Conservation (phyloP, 495 filamentous ascomycete genomes). For the Aspergillus incahuasiensis region DNA sequence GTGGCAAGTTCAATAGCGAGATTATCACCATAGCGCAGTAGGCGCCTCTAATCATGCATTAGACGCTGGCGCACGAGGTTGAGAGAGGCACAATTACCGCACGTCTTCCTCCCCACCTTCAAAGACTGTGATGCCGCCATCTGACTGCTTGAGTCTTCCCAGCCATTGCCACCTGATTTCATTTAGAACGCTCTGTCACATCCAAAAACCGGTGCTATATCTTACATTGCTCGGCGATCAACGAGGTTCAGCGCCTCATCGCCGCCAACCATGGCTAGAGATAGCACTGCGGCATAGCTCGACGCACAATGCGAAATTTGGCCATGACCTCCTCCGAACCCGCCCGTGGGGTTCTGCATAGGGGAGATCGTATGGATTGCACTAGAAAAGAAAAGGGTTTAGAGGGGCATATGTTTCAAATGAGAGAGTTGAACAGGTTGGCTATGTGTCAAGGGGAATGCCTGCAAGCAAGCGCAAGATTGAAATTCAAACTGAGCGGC, state of each 20-base stretch:
- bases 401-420: background rate
- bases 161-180: constrained; percentile 72
- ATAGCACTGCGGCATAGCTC: constrained; percentile 78
- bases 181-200: constrained; percentile 17
- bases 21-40: constrained; percentile 85
- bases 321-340: constrained; percentile 91
- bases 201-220: constrained; percentile 14
- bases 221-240: constrained; percentile 71
- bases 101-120: constrained; percentile 87
- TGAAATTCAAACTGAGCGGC: background rate
- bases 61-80: constrained; percentile 12
- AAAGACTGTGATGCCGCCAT: constrained; percentile 79
- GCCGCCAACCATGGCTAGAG: constrained; percentile 71
- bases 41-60: constrained; percentile 57
- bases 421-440: background rate
- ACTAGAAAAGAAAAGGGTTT: constrained; percentile 28
- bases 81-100: constrained; percentile 48
- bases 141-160: constrained; percentile 70
- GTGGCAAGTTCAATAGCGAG: constrained; percentile 74
- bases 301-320: constrained; percentile 82
- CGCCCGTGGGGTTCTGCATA: constrained; percentile 78
- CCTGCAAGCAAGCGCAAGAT: constrained; percentile 6
- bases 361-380: constrained; percentile 66
- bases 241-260: constrained; percentile 67
- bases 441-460: background rate